Evolutionary conservation across 306 rosid genomes (phyloP), one percentile per base, ranked within the genome.

Genomic region (Ziziphus jujuba): DNA sequence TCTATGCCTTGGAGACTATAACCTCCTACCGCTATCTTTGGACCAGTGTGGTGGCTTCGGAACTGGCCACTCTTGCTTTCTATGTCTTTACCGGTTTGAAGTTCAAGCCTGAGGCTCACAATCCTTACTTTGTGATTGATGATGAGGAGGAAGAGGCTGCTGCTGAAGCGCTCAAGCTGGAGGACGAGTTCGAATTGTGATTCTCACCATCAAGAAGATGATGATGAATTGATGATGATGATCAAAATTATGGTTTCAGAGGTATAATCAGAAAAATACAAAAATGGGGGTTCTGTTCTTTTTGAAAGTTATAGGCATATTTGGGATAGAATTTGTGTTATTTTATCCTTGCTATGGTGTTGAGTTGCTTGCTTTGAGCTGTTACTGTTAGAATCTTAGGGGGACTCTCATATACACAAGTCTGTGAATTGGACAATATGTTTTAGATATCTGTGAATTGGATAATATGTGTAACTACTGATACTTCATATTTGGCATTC

Each of bases 131-230:
- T 59, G 95, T 89, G 57, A 84, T 92, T 23, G 97, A 89, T 60
- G 98, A 92, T 50, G 98, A 92, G 63, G 98, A 92, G 79, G 98
- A 92, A 75, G 96, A 92, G 79, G 98, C 98, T 36, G 98, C 98
- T 0, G 95, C 88, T 0, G 98, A 92, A 82, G 87, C 88, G 13
- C 73, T 92, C 81, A 92, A 92, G 92, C 91, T 89, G 58, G 97
- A 92, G 65, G 98, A 89, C 71, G 98, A 92, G 75, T 89, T 92
- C 21, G 98, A 92, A 64, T 85, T 92, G 86, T 92, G 67, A 87
- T 59, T 74, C n/a, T n/a, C 70, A 52, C n/a, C 22, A 63, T 71
- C 71, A 70, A 72, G 65, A 66, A 48, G 66, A 55, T 74, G 45
- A 6, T 40, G 77, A 70, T 71, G 76, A 69, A 20, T 54, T 68